These are phyloP conservation scores for Venturia aucupariae DNA, from an alignment of 2,329 filamentous ascomycete genomes.

Conservation along the genomic window DNA sequence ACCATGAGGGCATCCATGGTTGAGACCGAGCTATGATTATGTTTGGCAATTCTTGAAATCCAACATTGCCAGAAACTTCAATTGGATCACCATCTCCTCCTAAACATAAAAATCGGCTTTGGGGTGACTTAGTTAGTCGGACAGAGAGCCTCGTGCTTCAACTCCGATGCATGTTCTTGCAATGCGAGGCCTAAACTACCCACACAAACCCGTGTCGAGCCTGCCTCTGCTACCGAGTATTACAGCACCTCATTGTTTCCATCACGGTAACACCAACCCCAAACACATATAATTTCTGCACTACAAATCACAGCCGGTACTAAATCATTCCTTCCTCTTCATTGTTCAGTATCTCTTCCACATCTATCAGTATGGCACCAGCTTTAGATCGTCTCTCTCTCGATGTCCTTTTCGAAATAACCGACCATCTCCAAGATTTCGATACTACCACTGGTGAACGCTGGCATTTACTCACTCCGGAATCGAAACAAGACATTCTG, in stretches of 20 bases:
- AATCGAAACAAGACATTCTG: conserved; percentile 1
- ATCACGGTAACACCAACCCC: conserved; percentile 1
- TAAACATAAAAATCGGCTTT: no score
- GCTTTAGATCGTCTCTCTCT: conserved; percentile 3
- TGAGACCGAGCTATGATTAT: neutral
- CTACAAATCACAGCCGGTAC: neutral
- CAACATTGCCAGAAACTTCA: no score
- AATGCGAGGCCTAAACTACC: neutral
- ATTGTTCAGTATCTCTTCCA: neutral
- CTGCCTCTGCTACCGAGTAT: neutral
- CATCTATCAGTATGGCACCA: neutral
- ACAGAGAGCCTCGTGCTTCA: no score
- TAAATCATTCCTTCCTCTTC: neutral
- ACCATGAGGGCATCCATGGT: neutral
- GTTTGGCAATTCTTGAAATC: no score
- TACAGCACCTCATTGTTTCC: neutral
- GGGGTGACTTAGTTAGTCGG: no score
- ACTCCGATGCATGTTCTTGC: neutral
- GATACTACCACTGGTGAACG: conserved; percentile 5
- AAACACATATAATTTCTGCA: neutral
- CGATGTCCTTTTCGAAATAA: neutral
- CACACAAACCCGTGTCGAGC: neutral
- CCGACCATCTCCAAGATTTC: neutral
- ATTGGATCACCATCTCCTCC: no score
- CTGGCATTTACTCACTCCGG: neutral